Base-by-base conservation (phyloP, 2,329 filamentous ascomycete genomes). In the Mollisia scopiformis region DNA sequence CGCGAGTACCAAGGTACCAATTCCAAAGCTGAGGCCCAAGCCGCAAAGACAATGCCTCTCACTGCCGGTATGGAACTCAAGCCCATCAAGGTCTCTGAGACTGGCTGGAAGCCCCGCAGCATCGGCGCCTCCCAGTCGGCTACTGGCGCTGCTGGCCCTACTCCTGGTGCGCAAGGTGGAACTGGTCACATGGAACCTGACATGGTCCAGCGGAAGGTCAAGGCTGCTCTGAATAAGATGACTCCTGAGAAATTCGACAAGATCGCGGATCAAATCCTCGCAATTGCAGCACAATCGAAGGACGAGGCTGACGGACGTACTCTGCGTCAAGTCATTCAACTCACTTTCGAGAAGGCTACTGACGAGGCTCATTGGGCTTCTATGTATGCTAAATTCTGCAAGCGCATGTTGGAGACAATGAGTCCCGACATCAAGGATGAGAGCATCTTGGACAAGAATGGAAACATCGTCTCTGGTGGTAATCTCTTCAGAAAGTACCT, bases 201-300 rank as follows among this genome's bases (percentile, higher is more conserved):
- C 71, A 87, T 95, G 82, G 95, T 99, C 61, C 95, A 99, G 81
- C 89, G 94, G 70, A 99, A 99, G 88, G 95, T 99, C 75, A 99
- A 99, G 88, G 90, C 93, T 66, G 91, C 91, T 63, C 82, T 99
- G 72, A 99, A 99, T 88, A 99, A 99, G 89, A 98, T 99, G 95
- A 98, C 95, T 0, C 95, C 95, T 0, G 95, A 99, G 80, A 99
- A 98, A 75, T 99, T 99, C 72, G 93, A 97, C 75, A 93, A 89
- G 80, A 97, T 99, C 69, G 87, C 95, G 6, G 91, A 93, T 64
- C 93, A 97, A 76, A 97, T 99, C 64, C 84, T 99, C 30, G 84
- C 88, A 57, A 99, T 99, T 75, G 93, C 94, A 28, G 90, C 87
- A 23, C 95, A 99, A 76, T 98, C 94, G 57, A 97, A 97, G 84